These are phyloP conservation scores for Heracleum sosnowskyi DNA, from an alignment of 129 eudicot species.

Conservation along the genomic window DNA sequence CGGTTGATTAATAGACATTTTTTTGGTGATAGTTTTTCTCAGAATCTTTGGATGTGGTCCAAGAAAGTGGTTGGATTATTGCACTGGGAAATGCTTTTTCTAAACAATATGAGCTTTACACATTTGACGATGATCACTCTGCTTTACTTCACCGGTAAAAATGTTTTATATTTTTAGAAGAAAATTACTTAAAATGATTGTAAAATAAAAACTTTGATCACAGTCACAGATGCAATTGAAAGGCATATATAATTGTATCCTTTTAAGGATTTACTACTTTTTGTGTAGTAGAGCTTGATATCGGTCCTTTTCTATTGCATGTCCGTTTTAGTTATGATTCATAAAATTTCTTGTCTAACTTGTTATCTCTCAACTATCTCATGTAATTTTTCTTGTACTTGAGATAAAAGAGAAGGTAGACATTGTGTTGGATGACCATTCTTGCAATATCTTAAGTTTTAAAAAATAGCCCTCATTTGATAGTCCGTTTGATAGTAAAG, in stretches of 20 bases:
- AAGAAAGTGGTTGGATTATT: slow-evolving; percentile 83
- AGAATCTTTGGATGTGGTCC: slow-evolving; percentile 92
- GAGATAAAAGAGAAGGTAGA: neutral
- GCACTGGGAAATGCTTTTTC: slow-evolving; percentile 86
- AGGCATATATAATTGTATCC: neutral
- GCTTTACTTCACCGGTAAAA: slow-evolving; percentile 91
- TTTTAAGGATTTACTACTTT: neutral
- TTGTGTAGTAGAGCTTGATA: neutral
- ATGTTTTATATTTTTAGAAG: neutral
- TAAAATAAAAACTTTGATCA: neutral
- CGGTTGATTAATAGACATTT: slow-evolving; percentile 8
- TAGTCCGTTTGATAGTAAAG: neutral
- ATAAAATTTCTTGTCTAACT: neutral
- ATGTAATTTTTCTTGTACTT: neutral
- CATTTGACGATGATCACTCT: slow-evolving; percentile 82
- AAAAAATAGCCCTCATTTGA: neutral
- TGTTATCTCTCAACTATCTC: neutral
- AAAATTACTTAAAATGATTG: neutral
- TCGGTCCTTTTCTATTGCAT: neutral
- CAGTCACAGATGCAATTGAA: neutral
- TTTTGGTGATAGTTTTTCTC: slow-evolving; percentile 64
- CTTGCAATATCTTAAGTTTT: neutral
- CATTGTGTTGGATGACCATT: neutral
- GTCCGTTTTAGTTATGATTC: neutral
- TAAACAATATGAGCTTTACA: slow-evolving; percentile 79